Evolutionary conservation across 75 land plant genomes (phyloP).

Genomic region (Selaginella moellendorffii): DNA sequence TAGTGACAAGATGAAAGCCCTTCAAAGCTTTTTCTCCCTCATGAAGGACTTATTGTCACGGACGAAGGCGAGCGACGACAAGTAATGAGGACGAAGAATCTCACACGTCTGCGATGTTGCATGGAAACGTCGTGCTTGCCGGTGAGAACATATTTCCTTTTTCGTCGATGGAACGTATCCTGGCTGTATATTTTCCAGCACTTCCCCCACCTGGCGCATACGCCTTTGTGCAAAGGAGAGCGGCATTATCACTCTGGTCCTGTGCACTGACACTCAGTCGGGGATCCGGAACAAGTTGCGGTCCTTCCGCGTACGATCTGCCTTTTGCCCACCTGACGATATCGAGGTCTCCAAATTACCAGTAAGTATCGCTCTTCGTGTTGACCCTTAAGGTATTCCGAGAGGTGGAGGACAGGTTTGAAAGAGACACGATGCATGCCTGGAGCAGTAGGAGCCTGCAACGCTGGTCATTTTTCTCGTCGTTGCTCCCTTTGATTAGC

Average conservation of each 20-base stretch:
- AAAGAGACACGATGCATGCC: slow-evolving; percentile 20
- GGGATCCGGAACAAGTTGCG: slow-evolving; percentile 33
- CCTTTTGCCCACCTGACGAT: slow-evolving; percentile 51
- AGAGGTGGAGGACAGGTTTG: background rate
- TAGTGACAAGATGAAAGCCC: too few species aligned
- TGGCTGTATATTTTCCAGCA: slow-evolving; percentile 25
- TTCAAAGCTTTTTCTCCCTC: too few species aligned
- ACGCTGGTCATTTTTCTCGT: slow-evolving; percentile 25
- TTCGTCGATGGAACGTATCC: too few species aligned
- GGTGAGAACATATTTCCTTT: too few species aligned
- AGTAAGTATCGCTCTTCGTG: slow-evolving; percentile 72
- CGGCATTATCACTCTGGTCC: slow-evolving; percentile 26
- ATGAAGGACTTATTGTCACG: too few species aligned
- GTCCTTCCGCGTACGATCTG: slow-evolving; percentile 26
- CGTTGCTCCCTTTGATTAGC: slow-evolving; percentile 10
- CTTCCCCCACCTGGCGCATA: slow-evolving; percentile 41
- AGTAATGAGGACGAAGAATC: too few species aligned
- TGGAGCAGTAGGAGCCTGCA: slow-evolving; percentile 54
- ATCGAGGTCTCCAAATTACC: slow-evolving; percentile 52
- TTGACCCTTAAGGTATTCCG: slow-evolving; percentile 17
- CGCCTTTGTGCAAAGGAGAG: slow-evolving; percentile 42
- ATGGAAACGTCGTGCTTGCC: too few species aligned
- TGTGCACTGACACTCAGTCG: slow-evolving; percentile 19
- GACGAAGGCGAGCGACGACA: too few species aligned
- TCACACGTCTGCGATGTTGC: too few species aligned